Evolutionary conservation across 75 land plant species (phyloP), one percentile per base, ranked within the genome.

Genomic region (Pinus tabuliformis): DNA sequence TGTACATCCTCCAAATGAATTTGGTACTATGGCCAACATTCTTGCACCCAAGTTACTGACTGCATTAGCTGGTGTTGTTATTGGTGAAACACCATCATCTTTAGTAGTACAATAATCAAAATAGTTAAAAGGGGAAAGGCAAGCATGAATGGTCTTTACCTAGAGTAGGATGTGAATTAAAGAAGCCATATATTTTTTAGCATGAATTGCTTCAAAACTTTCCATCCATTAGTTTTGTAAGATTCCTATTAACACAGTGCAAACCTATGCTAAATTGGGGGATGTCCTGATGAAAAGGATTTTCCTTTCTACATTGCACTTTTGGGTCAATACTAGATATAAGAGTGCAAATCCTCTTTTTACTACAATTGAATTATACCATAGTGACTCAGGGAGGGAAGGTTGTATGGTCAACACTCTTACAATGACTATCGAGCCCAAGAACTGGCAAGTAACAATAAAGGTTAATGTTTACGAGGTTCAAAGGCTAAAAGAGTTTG

Each of bases 281-380:
- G 89, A 88, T 86, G 96, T 95, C 54, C 58, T 97, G 73, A 95
- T 97, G 99, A 93, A 94, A 76, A 86, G 98, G 60, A 97, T 97
- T 77, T 94, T 97, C 61, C 82, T 97, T 42, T 93, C 96, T 28
- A 91, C 99, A 22, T 90, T 94, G 76, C 99, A 97, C 79, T 97
- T 95, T 63, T 92, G 99, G 22, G 89, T 97, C 58, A 97, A 95
- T 57, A 91, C 94, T 62, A 94, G 98, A 82, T 95, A 97, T 84
- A 95, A 97, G 98, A 97, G 92, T 82, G 94, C 98, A 77, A 90
- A 95, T 84, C 99, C 99, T 72, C 99, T 98, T 15, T 97, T 97
- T 77, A 93, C 90, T 24, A 85, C 94, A 75, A 87, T 97, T 82
- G 98, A 97, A 76, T 84, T 97, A 79, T 98, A 97, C 85, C 99